Base-by-base conservation (phyloP, 768 basidiomycete species). In the Boletus tomentosulus region DNA sequence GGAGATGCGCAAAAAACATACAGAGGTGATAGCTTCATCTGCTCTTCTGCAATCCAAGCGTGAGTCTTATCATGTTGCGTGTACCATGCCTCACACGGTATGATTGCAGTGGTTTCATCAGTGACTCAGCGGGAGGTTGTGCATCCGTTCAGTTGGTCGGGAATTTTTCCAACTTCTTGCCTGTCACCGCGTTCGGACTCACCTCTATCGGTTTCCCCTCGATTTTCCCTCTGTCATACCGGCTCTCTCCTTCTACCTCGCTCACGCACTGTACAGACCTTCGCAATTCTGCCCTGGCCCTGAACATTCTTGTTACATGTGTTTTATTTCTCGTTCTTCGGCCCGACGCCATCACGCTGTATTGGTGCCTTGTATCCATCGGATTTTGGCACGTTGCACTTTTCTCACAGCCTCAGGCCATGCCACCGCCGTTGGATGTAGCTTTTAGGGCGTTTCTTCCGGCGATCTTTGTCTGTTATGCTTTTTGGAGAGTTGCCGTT, bases 351-450 rank as follows among this genome's bases (percentile, higher is more conserved):
- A 77, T 89, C 57, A 72, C 89, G 31, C 68, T 83, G 3, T 90
- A 78, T 68, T 89, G 87, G 86, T 84, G 78, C 62, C 74, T 90
- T n/a, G 82, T 89, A 6, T 89, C 83, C 72, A 87, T 89, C 43
- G 87, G 90, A 2, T 93, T 82, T 66, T 94, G 92, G 91, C 90
- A 94, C 59, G 75, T 91, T 50, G 74, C 81, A 0, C 78, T 94
- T 38, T 92, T 91, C 62, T 87, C 87, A 9, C 86, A 92, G 62
- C 86, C 87, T 6, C 79, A 73, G 44, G 76, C 74, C 1, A 76
- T 76, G 6, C 86, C 88, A 34, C 90, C 92, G 6, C 77, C 79
- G 27, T 69, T 93, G 52, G 82, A 86, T 51, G 73, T 75, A n/a
- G 88, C 82, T 6, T 92, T 94, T 58, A 80, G 78, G 30, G 79